phyloP scores from a whole-genome alignment of 108 stramenopile genomes.

The Chaetoceros tenuissimus region DNA sequence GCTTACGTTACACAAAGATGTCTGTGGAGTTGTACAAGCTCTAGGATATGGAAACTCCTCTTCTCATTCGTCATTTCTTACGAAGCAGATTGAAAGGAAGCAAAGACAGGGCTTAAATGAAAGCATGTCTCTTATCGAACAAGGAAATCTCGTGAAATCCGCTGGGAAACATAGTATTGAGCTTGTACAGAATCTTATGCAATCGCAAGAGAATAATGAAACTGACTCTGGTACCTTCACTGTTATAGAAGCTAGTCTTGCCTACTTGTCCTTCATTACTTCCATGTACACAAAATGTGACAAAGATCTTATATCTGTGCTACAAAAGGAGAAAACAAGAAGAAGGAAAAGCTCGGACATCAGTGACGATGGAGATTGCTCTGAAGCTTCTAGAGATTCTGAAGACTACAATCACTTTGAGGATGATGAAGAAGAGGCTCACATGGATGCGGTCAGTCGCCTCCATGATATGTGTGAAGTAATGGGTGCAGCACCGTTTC shows the following conservation, averaged over 20 bases:
- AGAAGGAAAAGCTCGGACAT: constrained; percentile 13
- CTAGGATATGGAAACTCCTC: too few relatives aligned
- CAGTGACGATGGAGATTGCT: constrained; percentile 16
- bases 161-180: too few relatives aligned
- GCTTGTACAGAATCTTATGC: too few relatives aligned
- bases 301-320: constrained; percentile 24
- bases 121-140: too few relatives aligned
- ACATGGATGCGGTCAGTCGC: constrained; percentile 27
- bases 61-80: too few relatives aligned
- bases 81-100: too few relatives aligned
- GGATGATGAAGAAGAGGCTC: constrained; percentile 8
- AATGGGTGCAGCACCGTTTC: constrained; percentile 64
- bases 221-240: constrained; percentile 17
- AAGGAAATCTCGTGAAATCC: too few relatives aligned
- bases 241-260: constrained; percentile 34
- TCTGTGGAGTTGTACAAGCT: too few relatives aligned
- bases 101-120: too few relatives aligned
- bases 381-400: constrained; percentile 6
- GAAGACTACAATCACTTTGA: constrained; percentile 29
- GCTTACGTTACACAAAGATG: too few relatives aligned
- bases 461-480: constrained; percentile 45
- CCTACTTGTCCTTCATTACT: constrained; percentile 45
- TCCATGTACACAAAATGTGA: constrained; percentile 49
- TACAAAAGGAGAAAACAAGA: constrained; percentile 8
- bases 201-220: neutral